Evolutionary conservation across 164 flowering plant genomes (phyloP), one percentile per base, ranked within the genome.

Genomic region (Cinnamomum micranthum): DNA sequence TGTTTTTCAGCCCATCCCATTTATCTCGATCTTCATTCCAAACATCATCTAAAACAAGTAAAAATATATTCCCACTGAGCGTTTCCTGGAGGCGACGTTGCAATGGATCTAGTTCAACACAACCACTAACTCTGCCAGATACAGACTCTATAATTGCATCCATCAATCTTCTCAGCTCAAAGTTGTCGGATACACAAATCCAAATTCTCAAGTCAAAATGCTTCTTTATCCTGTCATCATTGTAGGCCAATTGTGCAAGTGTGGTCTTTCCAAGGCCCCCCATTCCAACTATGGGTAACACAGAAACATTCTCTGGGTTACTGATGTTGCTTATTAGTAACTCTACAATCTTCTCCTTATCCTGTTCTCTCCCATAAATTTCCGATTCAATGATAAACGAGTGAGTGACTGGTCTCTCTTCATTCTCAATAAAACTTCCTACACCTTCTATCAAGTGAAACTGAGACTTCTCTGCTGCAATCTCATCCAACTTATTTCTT

Each of bases 11-110:
- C 2, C 19, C 6, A 12, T 71, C 79, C 75, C 75, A 77, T 20
- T 71, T 58, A 4, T 14, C 35, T 15, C 3, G 50, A 9, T 67
- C n/a, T 28, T 77, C 71, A 47, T 77, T 66, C 79, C 79, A 77
- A 1, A 77, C 79, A 59, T 77, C 75, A 59, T 77, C 79, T 22
- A 77, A 51, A 23, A 72, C 74, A 25, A 76, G 74, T 23, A 76
- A 65, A 71, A 76, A 71, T 52, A 58, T 71, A 55, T 77, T 71
- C 24, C 66, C 71, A 14, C 52, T 23, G 20, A 77, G 55, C 2
- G 23, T 12, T 12, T 55, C 79, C 28, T n/a, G 23, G 14, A 77
- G 75, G 24, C 52, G 2, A 22, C 22, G 27, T 47, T 75, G 73
- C 55, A 75, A 11, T 2, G 47, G 28, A 74, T 74, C 71, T 35